These are phyloP conservation scores for Agaricus sinodeliciosus DNA, from an alignment of 768 basidiomycete genomes.

Conservation along the genomic window DNA sequence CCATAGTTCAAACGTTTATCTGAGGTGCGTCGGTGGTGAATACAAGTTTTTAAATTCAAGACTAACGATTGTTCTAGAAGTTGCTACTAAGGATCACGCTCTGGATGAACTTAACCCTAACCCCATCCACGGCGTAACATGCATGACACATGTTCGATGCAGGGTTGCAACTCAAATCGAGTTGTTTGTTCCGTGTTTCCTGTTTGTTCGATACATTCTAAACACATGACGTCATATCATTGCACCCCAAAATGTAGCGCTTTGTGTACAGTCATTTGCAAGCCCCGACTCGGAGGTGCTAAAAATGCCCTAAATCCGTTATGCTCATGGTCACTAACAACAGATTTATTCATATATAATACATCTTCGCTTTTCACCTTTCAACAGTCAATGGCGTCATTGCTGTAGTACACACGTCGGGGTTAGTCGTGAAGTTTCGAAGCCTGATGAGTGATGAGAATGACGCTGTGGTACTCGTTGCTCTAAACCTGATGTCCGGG, in stretches of 20 bases:
- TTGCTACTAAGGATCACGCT: slow-evolving; percentile 24
- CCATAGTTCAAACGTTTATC: slow-evolving; percentile 22
- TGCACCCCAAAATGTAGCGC: not conserved
- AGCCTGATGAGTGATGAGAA: slow-evolving; percentile 1
- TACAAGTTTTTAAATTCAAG: not conserved
- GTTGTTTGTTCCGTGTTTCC: no score
- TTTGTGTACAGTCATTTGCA: slow-evolving; percentile 1
- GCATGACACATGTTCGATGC: not conserved
- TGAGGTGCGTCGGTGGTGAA: not conserved
- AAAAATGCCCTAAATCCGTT: not conserved
- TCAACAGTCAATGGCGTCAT: slow-evolving; percentile 4
- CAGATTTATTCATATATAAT: no score
- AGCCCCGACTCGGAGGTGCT: slow-evolving; percentile 10
- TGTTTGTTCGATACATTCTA: no score
- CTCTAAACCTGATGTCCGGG: slow-evolving; percentile 1
- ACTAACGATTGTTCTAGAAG: slow-evolving; percentile 25
- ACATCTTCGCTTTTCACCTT: no score
- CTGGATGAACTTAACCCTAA: slow-evolving; percentile 9
- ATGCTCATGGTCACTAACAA: not conserved
- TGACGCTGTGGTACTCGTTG: not conserved
- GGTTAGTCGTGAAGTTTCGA: not conserved
- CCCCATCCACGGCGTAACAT: slow-evolving; percentile 2
- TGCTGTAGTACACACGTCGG: not conserved
- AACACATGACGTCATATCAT: no score
- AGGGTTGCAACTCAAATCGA: no score